Evolutionary conservation across 106 monocot species (phyloP).

Genomic region (Chionographis japonica): DNA sequence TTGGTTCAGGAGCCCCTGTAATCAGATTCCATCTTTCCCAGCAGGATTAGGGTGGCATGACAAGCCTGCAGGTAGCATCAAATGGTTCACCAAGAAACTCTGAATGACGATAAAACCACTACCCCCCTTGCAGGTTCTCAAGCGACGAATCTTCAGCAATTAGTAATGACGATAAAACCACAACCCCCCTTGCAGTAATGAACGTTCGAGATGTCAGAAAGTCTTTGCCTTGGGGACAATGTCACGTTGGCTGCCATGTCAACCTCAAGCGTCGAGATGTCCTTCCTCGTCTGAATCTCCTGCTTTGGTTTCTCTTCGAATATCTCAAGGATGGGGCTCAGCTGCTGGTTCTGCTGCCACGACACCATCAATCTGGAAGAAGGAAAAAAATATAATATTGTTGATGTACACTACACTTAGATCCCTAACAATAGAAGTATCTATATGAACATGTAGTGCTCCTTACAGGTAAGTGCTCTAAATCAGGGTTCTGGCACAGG

Average conservation of each 20-base stretch:
- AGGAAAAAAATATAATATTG: too few species aligned
- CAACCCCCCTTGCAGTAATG: constrained; percentile 31
- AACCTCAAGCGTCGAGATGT: constrained; percentile 52
- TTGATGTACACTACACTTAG: too few species aligned
- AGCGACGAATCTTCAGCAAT: constrained; percentile 33
- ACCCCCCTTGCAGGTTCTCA: too few species aligned
- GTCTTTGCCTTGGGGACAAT: constrained; percentile 62
- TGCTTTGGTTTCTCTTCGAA: constrained; percentile 56
- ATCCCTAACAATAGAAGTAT: too few species aligned
- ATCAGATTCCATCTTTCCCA: too few species aligned
- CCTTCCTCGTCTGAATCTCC: constrained; percentile 73
- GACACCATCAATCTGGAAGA: constrained; percentile 54
- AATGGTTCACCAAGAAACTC: too few species aligned
- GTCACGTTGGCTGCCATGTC: constrained; percentile 46
- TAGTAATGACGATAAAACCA: constrained; percentile 44
- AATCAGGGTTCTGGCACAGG: constrained; percentile 69
- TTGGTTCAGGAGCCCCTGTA: too few species aligned
- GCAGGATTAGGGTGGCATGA: too few species aligned
- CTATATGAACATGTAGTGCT: too few species aligned
- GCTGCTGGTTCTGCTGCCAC: constrained; percentile 25
- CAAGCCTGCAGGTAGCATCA: too few species aligned
- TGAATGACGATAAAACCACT: too few species aligned
- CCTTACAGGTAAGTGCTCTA: constrained; percentile 72
- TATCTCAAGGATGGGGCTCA: constrained; percentile 60
- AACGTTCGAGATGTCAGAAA: constrained; percentile 81